Evolutionary conservation across 257 asterid genomes (phyloP), one percentile per base, ranked within the genome.

Genomic region (Solanum neorickii): DNA sequence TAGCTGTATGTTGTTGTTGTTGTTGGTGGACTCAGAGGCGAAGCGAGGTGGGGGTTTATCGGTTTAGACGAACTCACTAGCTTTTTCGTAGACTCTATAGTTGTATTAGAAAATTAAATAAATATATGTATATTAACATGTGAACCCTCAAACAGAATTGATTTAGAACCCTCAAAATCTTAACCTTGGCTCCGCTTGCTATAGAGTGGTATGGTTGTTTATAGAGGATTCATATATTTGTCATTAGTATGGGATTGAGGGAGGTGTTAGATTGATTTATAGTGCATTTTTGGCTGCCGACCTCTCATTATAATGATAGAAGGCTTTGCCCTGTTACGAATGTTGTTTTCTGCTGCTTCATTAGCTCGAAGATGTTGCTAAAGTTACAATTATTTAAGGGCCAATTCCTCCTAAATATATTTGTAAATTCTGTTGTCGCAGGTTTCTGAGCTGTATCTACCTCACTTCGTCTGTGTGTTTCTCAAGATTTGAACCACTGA

Each of bases 401-500:
- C 46, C 44, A 82, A 12, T 62, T n/a, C 39, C 65, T 83, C 86
- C 86, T 56, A 83, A 83, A 83, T 23, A 33, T 83, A 44, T 44
- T 65, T 83, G 74, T 56, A 33, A 52, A 7, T 41, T 83, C 56
- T 83, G 74, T n/a, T 83, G 72, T 59, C 75, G 14, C 25, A 59
- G 75, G 52, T 66, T 82, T 18, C 49, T 89, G 35, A 68, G 23
- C 88, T 46, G 52, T 85, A 83, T 80, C 47, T 88, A 86, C 49
- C 73, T 86, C 95, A 47, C 94, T 91, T 89, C 91, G 92, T 69
- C 86, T 92, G 92, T 89, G 94, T 87, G 87, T 93, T 37, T 91
- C 93, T 96, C 66, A 87, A 89, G 84, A 89, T 93, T 87, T 82
- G 91, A 88, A 94, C 91, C 41, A 83, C 91, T 72, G 91, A 93